phyloP scores from a whole-genome alignment of 2,329 filamentous ascomycete species.

The Alternaria triticimaculans region DNA sequence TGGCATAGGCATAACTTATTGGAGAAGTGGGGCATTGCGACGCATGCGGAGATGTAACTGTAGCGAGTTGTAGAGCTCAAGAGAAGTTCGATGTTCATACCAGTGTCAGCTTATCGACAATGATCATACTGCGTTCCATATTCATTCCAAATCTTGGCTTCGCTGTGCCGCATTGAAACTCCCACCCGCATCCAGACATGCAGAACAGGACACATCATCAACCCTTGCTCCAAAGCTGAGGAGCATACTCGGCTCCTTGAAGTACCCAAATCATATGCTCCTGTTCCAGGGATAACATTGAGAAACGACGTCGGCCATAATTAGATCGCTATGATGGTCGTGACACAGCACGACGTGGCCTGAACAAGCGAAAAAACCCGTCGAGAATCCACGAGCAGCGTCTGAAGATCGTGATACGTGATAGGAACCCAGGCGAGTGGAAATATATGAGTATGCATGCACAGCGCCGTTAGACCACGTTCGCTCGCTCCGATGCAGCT shows the following conservation, averaged over 20 bases:
- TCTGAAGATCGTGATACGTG: not conserved
- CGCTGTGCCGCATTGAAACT: not conserved
- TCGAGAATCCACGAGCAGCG: not conserved
- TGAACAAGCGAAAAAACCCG: not conserved
- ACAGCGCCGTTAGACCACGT: slow-evolving; percentile 17
- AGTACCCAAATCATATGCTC: not conserved
- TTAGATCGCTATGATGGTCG: not conserved
- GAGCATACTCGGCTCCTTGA: not conserved
- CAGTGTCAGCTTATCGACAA: not conserved
- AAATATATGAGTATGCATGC: slow-evolving; percentile 25
- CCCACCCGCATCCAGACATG: not conserved
- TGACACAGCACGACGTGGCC: not conserved
- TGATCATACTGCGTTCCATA: not conserved
- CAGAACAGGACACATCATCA: not conserved
- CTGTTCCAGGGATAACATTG: not conserved
- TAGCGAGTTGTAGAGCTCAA: not conserved
- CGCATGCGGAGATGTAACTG: slow-evolving; percentile 39
- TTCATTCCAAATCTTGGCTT: not conserved
- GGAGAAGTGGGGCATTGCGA: slow-evolving; percentile 42
- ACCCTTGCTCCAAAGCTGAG: not conserved
- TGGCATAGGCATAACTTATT: slow-evolving; percentile 44
- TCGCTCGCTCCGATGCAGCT: slow-evolving; percentile 1
- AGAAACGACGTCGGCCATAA: not conserved
- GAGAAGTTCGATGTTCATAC: not conserved
- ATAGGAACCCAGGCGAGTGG: not conserved